phyloP scores from a whole-genome alignment of 2,329 filamentous ascomycete genomes.

The Pestalotiopsis sp. region DNA sequence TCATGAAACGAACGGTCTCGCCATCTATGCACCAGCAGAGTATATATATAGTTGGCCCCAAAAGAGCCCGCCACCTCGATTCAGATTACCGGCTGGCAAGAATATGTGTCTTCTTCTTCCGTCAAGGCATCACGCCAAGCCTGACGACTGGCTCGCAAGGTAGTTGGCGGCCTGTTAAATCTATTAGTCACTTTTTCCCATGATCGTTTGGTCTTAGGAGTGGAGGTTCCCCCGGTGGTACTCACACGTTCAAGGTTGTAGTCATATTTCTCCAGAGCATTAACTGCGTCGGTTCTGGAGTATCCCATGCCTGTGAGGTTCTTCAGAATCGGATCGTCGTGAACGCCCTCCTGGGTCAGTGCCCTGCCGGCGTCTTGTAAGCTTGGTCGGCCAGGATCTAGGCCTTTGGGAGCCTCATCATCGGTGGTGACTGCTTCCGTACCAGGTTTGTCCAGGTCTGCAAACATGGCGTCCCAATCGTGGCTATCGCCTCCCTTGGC shows the following conservation, averaged over 20 bases:
- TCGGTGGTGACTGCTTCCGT: conserved; percentile 26
- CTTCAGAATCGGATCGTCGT: conserved; percentile 91
- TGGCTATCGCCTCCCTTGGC: conserved; percentile 54
- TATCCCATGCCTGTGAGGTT: conserved; percentile 91
- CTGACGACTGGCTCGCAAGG: conserved; percentile 54
- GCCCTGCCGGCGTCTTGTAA: conserved; percentile 56
- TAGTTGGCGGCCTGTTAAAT: conserved; percentile 51
- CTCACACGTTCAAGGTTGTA: conserved; percentile 93
- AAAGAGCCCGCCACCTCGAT: background rate
- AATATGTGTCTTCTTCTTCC: conserved; percentile 2
- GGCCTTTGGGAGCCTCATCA: conserved; percentile 23
- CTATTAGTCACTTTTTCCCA: conserved; percentile 13
- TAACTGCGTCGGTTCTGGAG: conserved; percentile 68
- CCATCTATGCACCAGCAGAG: background rate
- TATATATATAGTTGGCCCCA: background rate
- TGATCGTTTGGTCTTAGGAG: background rate
- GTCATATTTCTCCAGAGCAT: conserved; percentile 88
- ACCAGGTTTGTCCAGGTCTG: conserved; percentile 64
- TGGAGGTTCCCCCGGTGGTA: conserved; percentile 17
- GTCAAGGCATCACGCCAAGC: background rate
- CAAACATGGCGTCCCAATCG: conserved; percentile 96
- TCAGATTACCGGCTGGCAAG: background rate
- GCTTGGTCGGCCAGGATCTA: conserved; percentile 24
- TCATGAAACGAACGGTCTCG: background rate
- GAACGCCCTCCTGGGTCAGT: conserved; percentile 71